Evolutionary conservation across 257 asterid genomes (phyloP).

Genomic region (Sherardia arvensis): DNA sequence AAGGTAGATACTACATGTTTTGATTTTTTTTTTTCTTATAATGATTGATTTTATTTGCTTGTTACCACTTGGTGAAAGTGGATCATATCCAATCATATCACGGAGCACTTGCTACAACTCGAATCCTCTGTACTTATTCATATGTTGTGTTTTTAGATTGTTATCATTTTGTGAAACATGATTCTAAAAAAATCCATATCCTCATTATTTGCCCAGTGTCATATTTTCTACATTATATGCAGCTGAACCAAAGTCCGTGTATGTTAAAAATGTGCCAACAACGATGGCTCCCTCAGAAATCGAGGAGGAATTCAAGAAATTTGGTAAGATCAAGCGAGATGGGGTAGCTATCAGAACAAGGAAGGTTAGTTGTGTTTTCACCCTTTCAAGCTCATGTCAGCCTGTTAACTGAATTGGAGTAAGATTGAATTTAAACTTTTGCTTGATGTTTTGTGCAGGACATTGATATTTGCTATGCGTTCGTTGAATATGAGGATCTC

Average conservation of each 20-base stretch:
- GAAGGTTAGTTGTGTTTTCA: slow-evolving; percentile 46
- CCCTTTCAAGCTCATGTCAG: not conserved
- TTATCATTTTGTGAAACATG: not conserved
- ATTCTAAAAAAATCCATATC: not conserved
- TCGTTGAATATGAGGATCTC: slow-evolving; percentile 88
- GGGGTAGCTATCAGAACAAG: slow-evolving; percentile 98
- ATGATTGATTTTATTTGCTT: not conserved
- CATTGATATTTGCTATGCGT: slow-evolving; percentile 87
- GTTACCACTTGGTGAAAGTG: not conserved
- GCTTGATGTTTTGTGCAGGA: slow-evolving; percentile 44
- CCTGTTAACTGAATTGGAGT: not conserved
- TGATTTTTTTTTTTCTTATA: not conserved
- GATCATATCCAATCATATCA: too few species aligned
- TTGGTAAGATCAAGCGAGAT: slow-evolving; percentile 75
- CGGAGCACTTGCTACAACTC: not conserved
- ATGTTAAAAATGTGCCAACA: slow-evolving; percentile 88
- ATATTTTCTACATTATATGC: slow-evolving; percentile 11
- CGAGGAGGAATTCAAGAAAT: slow-evolving; percentile 87
- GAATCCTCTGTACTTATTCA: slow-evolving; percentile 1
- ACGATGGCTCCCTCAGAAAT: slow-evolving; percentile 84
- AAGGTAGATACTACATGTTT: slow-evolving; percentile 32
- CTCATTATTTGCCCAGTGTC: not conserved
- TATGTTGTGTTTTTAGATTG: not conserved
- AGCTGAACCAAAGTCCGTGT: slow-evolving; percentile 90
- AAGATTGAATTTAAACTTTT: slow-evolving; percentile 1